These are phyloP conservation scores for Heliocybe sulcata DNA, from an alignment of 1,284 basidiomycete genomes.

Conservation along the genomic window DNA sequence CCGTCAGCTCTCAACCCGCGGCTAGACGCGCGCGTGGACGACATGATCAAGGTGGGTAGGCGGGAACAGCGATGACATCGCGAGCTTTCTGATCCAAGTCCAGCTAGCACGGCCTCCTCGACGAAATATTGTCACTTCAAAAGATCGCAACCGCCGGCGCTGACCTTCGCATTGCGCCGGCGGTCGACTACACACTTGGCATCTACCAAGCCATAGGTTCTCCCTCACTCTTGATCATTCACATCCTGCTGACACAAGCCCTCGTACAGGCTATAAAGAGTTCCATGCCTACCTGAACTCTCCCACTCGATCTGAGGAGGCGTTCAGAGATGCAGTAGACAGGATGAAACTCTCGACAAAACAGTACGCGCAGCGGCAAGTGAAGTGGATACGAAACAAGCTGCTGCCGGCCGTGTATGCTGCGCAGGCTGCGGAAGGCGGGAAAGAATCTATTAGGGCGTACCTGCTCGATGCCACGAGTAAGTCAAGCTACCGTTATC, in stretches of 20 bases:
- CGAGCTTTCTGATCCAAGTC: slow-evolving; percentile 9
- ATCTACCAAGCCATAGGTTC: slow-evolving; percentile 94
- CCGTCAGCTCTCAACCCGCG: slow-evolving; percentile 57
- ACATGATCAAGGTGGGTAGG: slow-evolving; percentile 74
- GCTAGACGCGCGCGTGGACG: slow-evolving; percentile 77
- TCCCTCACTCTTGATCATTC: too few relatives aligned
- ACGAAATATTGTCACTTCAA: slow-evolving; percentile 67
- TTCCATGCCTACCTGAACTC: slow-evolving; percentile 62
- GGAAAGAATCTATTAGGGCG: slow-evolving; percentile 22
- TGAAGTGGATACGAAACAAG: slow-evolving; percentile 92
- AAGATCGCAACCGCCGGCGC: slow-evolving; percentile 20
- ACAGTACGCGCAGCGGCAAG: slow-evolving; percentile 89
- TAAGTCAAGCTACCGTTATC: slow-evolving; percentile 18
- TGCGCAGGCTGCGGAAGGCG: slow-evolving; percentile 32
- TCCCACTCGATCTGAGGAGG: slow-evolving; percentile 29
- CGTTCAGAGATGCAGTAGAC: slow-evolving; percentile 58
- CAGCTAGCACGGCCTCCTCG: slow-evolving; percentile 68
- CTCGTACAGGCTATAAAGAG: slow-evolving; percentile 77
- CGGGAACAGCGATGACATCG: slow-evolving; percentile 4
- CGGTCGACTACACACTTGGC: slow-evolving; percentile 63
- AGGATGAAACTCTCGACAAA: slow-evolving; percentile 85
- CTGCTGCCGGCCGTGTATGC: slow-evolving; percentile 70
- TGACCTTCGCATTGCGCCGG: neutral
- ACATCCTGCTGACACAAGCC: slow-evolving; percentile 1
- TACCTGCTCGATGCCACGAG: slow-evolving; percentile 78